Conservation (phyloP, 2,329 filamentous ascomycete species). For the Colletotrichum scovillei region DNA sequence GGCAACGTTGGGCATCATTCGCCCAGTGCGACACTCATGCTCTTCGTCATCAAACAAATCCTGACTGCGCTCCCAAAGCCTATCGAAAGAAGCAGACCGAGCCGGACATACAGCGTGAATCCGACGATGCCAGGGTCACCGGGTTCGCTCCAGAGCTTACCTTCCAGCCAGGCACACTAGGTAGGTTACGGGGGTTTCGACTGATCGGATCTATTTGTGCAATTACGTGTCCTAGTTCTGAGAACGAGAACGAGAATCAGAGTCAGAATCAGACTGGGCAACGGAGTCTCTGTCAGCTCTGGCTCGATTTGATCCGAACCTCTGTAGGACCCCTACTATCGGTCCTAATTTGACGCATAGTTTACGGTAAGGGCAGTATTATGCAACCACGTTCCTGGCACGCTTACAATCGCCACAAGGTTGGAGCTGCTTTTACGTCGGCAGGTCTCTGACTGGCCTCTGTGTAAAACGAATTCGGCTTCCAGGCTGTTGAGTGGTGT, state of each 20-base stretch:
- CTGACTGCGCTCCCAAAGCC: background rate
- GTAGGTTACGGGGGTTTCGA: background rate
- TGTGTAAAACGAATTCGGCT: background rate
- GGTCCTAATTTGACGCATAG: background rate
- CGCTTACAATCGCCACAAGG: background rate
- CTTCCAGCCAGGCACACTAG: background rate
- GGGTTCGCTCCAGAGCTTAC: background rate
- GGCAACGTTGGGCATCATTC: conserved; percentile 1
- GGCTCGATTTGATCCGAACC: background rate
- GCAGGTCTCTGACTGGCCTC: background rate
- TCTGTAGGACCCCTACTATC: background rate
- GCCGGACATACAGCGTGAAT: background rate
- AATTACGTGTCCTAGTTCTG: background rate
- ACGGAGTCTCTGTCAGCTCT: background rate
- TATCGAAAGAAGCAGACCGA: background rate
- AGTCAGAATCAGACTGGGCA: background rate
- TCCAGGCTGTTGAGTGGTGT: background rate
- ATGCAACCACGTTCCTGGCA: background rate
- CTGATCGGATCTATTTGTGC: background rate
- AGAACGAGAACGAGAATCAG: background rate
- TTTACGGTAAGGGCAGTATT: background rate
- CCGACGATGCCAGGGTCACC: background rate
- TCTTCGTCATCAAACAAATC: background rate
- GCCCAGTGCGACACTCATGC: background rate
- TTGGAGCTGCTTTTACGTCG: background rate